Percentiles rank a stretch among this genome's conserved stretches.
phyloP scores from a whole-genome alignment of 345 rosid species.

The Brassica incana region DNA sequence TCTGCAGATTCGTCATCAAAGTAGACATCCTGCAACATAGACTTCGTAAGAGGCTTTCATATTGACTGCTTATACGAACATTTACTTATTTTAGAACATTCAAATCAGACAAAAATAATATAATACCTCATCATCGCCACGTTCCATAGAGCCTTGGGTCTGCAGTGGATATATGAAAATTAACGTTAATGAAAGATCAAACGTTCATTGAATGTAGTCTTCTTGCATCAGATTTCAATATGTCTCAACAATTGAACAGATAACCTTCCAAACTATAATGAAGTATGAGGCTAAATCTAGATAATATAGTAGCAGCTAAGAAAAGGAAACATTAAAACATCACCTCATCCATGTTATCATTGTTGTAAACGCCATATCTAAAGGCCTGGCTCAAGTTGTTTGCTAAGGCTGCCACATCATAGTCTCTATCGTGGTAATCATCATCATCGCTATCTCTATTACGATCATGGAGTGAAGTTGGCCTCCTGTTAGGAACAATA shows the following conservation, averaged over 20 bases:
- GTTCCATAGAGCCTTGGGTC: constrained; percentile 75
- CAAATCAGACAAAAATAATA: constrained; percentile 30
- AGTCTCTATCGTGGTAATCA: constrained; percentile 93
- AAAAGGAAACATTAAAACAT: constrained; percentile 25
- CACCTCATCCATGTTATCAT: constrained; percentile 85
- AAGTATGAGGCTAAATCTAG: not conserved
- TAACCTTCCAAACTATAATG: not conserved
- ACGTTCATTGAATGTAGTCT: not conserved
- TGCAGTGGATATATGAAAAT: constrained; percentile 44
- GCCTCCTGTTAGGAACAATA: constrained; percentile 65
- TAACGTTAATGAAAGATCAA: not conserved
- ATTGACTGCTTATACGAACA: constrained; percentile 17
- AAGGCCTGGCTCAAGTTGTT: constrained; percentile 92
- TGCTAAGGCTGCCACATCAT: constrained; percentile 92
- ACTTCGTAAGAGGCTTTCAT: constrained; percentile 53
- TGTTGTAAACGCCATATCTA: constrained; percentile 79
- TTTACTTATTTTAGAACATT: not conserved
- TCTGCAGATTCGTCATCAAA: constrained; percentile 99
- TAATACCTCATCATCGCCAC: constrained; percentile 84
- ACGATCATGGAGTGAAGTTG: constrained; percentile 79
- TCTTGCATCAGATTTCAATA: constrained; percentile 2
- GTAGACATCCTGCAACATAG: constrained; percentile 78
- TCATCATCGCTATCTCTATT: constrained; percentile 90
- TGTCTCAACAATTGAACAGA: not conserved
- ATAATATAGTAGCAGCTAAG: not conserved